These are phyloP conservation scores for Maudiozyma barnettii DNA, from an alignment of 805 yeast species.

Conservation along the genomic window DNA sequence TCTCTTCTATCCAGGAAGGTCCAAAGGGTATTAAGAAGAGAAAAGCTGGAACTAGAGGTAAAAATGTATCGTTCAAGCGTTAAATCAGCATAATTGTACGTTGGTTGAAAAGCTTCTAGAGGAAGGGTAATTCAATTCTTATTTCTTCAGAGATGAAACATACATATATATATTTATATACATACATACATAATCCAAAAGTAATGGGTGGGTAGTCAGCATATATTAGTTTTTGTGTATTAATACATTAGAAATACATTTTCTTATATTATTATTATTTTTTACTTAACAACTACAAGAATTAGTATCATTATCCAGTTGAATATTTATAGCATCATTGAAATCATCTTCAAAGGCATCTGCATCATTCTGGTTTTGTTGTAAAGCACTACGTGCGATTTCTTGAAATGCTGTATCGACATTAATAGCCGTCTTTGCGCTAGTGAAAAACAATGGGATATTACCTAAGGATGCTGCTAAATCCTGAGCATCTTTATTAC, in stretches of 20 bases:
- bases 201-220: too few relatives aligned
- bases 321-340: conserved; percentile 92
- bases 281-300: conserved; percentile 81
- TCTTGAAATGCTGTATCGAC: conserved; percentile 95
- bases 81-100: conserved; percentile 3
- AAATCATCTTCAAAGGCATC: conserved; percentile 89
- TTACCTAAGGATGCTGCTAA: conserved; percentile 59
- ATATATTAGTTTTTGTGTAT: too few relatives aligned
- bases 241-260: too few relatives aligned
- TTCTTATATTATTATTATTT: too few relatives aligned
- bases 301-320: conserved; percentile 70
- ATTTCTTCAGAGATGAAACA: neutral
- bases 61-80: conserved; percentile 24
- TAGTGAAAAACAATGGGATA: conserved; percentile 90
- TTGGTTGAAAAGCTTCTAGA: too few relatives aligned
- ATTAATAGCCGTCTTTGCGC: conserved; percentile 93
- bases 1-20: conserved; percentile 38
- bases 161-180: neutral
- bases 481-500: conserved; percentile 50
- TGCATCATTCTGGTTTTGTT: conserved; percentile 62
- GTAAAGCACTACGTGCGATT: conserved; percentile 88
- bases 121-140: too few relatives aligned
- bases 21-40: conserved; percentile 45
- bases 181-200: too few relatives aligned
- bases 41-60: conserved; percentile 17